Evolutionary conservation across 139 green algal species (phyloP).

Genomic region (Chlamydomonas asymmetrica): DNA sequence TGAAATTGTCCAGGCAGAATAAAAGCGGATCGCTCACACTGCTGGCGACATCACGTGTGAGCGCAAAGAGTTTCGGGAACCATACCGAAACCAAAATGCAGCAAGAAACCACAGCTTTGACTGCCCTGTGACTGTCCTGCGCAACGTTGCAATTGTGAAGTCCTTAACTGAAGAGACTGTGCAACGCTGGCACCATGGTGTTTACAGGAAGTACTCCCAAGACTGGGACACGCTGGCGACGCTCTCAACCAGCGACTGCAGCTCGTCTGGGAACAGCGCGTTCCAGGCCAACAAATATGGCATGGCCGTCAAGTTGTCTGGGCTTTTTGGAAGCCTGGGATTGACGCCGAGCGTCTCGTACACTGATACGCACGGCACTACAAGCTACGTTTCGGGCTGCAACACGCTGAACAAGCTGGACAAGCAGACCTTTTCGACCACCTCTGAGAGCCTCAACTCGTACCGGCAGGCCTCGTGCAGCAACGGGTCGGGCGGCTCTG

Average conservation of each 20-base stretch:
- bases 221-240: neutral
- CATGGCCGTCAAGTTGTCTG: neutral
- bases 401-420: neutral
- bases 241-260: neutral
- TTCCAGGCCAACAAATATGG: neutral
- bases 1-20: no score
- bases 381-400: neutral
- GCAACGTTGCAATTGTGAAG: no score
- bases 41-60: no score
- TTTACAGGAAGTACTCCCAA: neutral
- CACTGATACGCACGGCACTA: no score
- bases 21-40: no score
- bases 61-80: no score
- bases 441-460: neutral
- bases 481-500: neutral
- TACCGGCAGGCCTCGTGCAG: neutral
- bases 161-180: neutral
- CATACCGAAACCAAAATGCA: no score
- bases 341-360: no score
- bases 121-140: no score
- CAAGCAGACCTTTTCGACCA: neutral
- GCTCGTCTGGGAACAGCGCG: neutral
- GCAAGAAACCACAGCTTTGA: no score
- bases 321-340: neutral
- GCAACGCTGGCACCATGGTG: neutral